Evolutionary conservation across 345 rosid species (phyloP).

Genomic region (Gossypium longicalyx): DNA sequence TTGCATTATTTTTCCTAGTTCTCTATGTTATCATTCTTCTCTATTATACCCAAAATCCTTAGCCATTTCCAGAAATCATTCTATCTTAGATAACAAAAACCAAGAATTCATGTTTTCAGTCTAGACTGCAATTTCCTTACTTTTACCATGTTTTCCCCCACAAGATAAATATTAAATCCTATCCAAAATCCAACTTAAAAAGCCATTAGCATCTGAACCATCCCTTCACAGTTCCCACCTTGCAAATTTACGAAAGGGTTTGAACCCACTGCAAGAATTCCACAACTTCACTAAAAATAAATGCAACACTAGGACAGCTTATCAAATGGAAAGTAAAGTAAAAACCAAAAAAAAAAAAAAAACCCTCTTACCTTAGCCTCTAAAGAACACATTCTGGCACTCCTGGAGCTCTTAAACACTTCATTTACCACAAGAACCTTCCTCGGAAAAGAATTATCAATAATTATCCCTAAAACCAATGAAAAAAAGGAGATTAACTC

Average conservation of each 20-base stretch:
- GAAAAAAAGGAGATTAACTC: background rate
- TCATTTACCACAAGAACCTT: conserved; percentile 36
- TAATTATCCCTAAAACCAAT: conserved; percentile 25
- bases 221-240: conserved; percentile 8
- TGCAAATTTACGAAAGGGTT: background rate
- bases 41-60: background rate
- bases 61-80: conserved; percentile 2
- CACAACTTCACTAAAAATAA: background rate
- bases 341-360: conserved; percentile 1
- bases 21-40: background rate
- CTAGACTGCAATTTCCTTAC: background rate
- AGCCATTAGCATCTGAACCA: background rate
- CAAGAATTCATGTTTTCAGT: background rate
- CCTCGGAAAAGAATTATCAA: conserved; percentile 38
- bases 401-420: conserved; percentile 36
- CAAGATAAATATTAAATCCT: background rate
- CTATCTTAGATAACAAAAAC: background rate
- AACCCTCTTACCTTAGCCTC: conserved; percentile 51
- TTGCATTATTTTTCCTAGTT: background rate
- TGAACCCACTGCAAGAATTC: background rate
- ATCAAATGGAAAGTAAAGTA: background rate
- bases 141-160: background rate
- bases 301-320: background rate
- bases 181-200: background rate
- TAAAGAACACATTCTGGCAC: conserved; percentile 46